Base-by-base conservation (phyloP, 331 rosid species). In the Quercus tomentella region DNA sequence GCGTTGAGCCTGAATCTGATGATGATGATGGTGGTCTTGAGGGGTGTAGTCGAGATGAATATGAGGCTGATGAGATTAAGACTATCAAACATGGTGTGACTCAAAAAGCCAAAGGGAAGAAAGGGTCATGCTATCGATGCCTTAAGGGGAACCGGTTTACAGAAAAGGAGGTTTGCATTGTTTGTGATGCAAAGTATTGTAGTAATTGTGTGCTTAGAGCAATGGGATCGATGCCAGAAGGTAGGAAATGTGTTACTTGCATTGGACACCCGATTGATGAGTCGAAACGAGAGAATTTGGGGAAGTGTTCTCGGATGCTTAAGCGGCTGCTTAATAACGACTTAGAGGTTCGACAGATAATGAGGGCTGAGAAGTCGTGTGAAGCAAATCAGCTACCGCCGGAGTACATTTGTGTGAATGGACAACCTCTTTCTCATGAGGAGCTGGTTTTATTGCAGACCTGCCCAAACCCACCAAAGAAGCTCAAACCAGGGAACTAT, bases 161-260 rank as follows among this genome's bases (percentile, higher is more conserved):
- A 21, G 99, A 96, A 75, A 96, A 96, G 83, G 99, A 96, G 85
- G 85, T 76, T 51, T 96, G 99, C 84, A 79, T 93, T 21, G 99
- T 93, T 14, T 96, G 99, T 67, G 97, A 89, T 70, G 97, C 99
- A 0, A 96, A 96, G 86, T 96, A 91, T 86, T 96, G 99, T 70
- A 90, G 92, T 76, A 86, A 84, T 61, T 96, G 99, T 22, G 98
- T 96, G 79, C 88, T 96, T 45, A 88, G 97, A 89, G 98, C 94
- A 6, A 93, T 96, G 99, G 99, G 99, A 65, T 96, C 99, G 3
- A 96, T 96, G 99, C 99, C 99, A 0, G 98, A 96, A 87, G 99
- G 99, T 41, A 86, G 99, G 25, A 96, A 96, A 83, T 96, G 99
- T 67, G 99, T 96, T 68, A 80, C 89, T 63, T 96, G 99, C 81